phyloP scores from a whole-genome alignment of 2,329 filamentous ascomycete species.

The Nothomitra cinnamomea region DNA sequence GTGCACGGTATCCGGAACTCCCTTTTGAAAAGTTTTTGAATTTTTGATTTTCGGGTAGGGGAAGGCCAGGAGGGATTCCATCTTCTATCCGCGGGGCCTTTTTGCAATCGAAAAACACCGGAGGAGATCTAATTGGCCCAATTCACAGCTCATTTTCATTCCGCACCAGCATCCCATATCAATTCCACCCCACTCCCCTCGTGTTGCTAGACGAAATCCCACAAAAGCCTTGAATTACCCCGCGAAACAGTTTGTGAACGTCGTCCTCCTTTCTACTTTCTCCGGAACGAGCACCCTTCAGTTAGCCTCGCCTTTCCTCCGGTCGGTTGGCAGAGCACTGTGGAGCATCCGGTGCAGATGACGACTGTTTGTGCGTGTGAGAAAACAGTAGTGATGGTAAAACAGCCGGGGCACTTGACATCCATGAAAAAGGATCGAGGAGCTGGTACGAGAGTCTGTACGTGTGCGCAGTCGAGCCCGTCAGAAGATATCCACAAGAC shows the following conservation, averaged over 20 bases:
- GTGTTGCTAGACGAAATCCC: conserved; percentile 3
- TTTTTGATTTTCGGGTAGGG: conserved; percentile 32
- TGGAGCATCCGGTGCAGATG: conserved; percentile 99
- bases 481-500: background rate
- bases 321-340: conserved; percentile 97
- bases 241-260: conserved; percentile 25
- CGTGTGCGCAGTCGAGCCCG: background rate
- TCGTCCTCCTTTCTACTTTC: conserved; percentile 61
- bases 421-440: conserved; percentile 99
- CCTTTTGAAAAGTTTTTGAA: conserved; percentile 38
- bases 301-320: conserved; percentile 98
- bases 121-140: background rate
- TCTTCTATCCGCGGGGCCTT: conserved; percentile 54
- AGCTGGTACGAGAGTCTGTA: conserved; percentile 76
- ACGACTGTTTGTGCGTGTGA: conserved; percentile 99
- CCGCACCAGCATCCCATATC: conserved; percentile 14
- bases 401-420: conserved; percentile 99
- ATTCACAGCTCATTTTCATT: conserved; percentile 6
- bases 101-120: conserved; percentile 16
- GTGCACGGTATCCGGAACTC: conserved; percentile 77
- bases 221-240: conserved; percentile 22
- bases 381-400: conserved; percentile 99
- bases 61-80: conserved; percentile 27
- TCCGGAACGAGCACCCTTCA: conserved; percentile 99
- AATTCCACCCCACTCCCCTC: background rate